Percentiles rank a stretch among this genome's conserved stretches.
These are phyloP conservation scores for Botrytis cinerea DNA, from an alignment of 2,329 filamentous ascomycete genomes.

Conservation along the genomic window DNA sequence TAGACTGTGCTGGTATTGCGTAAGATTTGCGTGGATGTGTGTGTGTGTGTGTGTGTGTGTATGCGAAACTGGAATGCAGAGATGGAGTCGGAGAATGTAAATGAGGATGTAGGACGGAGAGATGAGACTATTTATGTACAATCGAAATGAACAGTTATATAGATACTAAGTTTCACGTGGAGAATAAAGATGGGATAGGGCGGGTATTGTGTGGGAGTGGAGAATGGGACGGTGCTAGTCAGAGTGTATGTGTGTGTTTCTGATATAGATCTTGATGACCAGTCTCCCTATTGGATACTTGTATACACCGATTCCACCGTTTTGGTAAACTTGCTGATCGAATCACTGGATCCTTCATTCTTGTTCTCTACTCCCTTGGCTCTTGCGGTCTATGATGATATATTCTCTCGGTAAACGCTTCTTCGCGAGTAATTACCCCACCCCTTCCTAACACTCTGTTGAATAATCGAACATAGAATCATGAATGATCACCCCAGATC, in stretches of 20 bases:
- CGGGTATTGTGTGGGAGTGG: neutral
- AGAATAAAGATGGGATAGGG: neutral
- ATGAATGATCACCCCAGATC: neutral
- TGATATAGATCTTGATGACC: neutral
- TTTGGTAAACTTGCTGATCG: neutral
- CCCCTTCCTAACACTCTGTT: neutral
- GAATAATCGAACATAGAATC: neutral
- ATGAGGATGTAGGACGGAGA: neutral
- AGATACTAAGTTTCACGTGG: neutral
- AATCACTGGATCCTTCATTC: neutral
- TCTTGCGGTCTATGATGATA: neutral
- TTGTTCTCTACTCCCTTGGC: neutral
- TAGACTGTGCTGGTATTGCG: neutral
- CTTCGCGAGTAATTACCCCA: neutral
- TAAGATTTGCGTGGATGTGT: neutral
- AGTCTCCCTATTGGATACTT: neutral
- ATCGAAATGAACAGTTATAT: neutral
- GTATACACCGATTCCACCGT: neutral
- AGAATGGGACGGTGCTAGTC: neutral
- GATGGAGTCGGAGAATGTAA: neutral
- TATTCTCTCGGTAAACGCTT: neutral
- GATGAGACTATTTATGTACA: neutral
- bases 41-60: neutral
- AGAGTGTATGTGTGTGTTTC: neutral
- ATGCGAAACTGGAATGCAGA: neutral